Percentiles rank a stretch among this genome's conserved stretches.
Evolutionary conservation across 192 early-diverging fungal genomes (phyloP).

Genomic region (Backusella australiensis): DNA sequence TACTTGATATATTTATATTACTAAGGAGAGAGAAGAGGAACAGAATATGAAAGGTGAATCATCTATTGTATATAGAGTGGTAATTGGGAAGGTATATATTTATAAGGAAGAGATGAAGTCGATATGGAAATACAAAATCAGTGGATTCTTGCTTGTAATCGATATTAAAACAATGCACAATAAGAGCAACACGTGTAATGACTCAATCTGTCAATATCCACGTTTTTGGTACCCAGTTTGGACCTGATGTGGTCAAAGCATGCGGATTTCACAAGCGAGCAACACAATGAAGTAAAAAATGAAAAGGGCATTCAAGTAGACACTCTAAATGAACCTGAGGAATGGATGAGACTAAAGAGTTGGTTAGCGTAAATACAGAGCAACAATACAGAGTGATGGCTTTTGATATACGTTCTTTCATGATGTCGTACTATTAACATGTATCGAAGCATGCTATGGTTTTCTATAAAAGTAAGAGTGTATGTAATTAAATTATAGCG

Average conservation of each 20-base stretch:
- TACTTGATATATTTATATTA: neutral
- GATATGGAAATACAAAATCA: neutral
- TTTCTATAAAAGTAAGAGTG: neutral
- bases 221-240: neutral
- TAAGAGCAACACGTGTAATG: neutral
- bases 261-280: neutral
- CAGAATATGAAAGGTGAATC: neutral
- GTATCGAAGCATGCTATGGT: neutral
- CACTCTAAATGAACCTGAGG: neutral
- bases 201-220: neutral
- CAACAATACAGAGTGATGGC: neutral
- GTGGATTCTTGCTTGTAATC: neutral
- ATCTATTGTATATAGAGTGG: no score
- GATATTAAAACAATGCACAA: neutral
- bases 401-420: no score
- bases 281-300: neutral
- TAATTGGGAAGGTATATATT: no score
- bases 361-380: neutral
- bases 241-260: neutral
- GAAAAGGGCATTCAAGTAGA: neutral
- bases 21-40: neutral
- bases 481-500: neutral
- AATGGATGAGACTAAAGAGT: neutral
- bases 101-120: no score
- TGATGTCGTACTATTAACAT: neutral